phyloP scores from a whole-genome alignment of 345 rosid genomes.

The Microthlaspi erraticum region DNA sequence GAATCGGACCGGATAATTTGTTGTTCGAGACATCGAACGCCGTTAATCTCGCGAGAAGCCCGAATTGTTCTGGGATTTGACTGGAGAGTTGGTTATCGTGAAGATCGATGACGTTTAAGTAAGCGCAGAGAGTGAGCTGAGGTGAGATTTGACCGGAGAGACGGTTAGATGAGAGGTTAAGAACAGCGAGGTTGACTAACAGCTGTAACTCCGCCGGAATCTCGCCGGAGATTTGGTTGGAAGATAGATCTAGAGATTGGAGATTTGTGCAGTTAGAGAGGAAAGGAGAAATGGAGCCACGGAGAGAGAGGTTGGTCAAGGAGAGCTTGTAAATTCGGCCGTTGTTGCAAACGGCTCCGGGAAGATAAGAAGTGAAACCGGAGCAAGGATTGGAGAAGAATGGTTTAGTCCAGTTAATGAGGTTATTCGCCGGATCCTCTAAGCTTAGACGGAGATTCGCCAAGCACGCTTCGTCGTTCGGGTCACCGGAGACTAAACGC shows the following conservation, averaged over 20 bases:
- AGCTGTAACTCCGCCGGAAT: constrained; percentile 76
- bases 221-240: constrained; percentile 74
- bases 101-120: constrained; percentile 87
- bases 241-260: constrained; percentile 89
- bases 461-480: constrained; percentile 73
- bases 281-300: constrained; percentile 79
- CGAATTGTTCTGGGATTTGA: constrained; percentile 73
- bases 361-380: constrained; percentile 72
- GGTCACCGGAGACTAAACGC: constrained; percentile 53
- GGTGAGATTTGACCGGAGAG: constrained; percentile 81
- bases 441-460: constrained; percentile 57
- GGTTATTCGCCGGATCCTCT: constrained; percentile 72
- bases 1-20: constrained; percentile 73
- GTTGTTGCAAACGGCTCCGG: constrained; percentile 88
- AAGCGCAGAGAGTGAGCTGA: constrained; percentile 76
- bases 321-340: constrained; percentile 94
- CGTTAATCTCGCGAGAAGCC: constrained; percentile 67
- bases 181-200: constrained; percentile 84
- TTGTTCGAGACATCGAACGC: constrained; percentile 84
- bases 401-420: constrained; percentile 81
- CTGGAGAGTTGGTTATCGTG: constrained; percentile 76
- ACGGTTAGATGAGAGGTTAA: constrained; percentile 85
- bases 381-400: constrained; percentile 68
- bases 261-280: constrained; percentile 89
- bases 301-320: constrained; percentile 71